Conservation (phyloP, 148 eudicot genomes). For the Rhododendron williamsianum region DNA sequence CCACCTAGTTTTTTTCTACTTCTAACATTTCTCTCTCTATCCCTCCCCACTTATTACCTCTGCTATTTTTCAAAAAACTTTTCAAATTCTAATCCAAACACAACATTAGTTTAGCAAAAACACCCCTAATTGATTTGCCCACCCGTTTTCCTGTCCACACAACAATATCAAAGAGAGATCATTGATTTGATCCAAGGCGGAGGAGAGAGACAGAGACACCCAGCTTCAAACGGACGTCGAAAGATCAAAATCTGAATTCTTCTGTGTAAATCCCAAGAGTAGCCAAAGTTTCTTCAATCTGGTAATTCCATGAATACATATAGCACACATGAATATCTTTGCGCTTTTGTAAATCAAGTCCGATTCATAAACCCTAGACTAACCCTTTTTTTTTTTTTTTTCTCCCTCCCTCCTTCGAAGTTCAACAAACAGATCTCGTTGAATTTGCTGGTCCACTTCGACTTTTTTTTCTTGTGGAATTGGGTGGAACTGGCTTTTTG, state of each 20-base stretch:
- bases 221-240: neutral
- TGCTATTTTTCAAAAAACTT: no score
- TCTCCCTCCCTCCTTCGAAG: neutral
- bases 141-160: neutral
- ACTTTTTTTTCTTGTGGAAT: neutral
- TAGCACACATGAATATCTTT: neutral
- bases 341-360: neutral
- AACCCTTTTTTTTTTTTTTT: neutral
- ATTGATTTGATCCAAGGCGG: neutral
- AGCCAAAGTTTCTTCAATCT: neutral
- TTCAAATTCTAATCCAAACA: no score
- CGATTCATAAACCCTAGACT: slow-evolving; percentile 6
- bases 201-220: neutral
- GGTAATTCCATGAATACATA: neutral
- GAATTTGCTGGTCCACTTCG: neutral
- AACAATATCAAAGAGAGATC: neutral
- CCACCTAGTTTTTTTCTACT: no score
- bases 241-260: neutral
- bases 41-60: no score
- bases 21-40: no score
- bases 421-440: neutral
- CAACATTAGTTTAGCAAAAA: no score
- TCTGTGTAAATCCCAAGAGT: neutral
- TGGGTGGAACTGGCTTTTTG: neutral
- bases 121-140: neutral